Evolutionary conservation across 139 green algal species (phyloP).

Genomic region (Chlorella sorokiniana): DNA sequence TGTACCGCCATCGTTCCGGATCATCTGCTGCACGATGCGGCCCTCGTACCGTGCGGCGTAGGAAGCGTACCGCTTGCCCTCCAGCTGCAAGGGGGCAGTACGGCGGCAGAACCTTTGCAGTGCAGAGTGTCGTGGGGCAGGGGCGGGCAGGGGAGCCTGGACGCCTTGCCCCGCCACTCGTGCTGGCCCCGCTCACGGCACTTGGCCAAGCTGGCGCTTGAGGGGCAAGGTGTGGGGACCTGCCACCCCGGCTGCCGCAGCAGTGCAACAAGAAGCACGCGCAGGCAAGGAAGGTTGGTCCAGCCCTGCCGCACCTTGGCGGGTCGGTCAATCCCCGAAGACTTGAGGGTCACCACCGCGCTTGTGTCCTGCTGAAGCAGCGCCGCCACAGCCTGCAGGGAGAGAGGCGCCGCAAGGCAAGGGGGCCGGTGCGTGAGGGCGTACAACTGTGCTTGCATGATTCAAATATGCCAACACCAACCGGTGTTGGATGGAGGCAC

Average conservation of each 20-base stretch:
- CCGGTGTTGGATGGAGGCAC: too few species aligned
- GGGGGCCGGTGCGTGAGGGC: neutral
- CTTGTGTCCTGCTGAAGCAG: constrained; percentile 67
- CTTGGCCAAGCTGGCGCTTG: too few species aligned
- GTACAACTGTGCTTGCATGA: neutral
- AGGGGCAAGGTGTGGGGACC: too few species aligned
- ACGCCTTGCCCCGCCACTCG: neutral
- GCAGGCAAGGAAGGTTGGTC: too few species aligned
- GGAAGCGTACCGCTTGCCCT: constrained; percentile 77
- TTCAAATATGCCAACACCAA: neutral
- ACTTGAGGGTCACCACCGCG: constrained; percentile 79
- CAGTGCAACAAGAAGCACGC: neutral
- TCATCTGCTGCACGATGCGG: constrained; percentile 85
- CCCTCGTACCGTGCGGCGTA: constrained; percentile 88
- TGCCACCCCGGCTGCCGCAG: too few species aligned
- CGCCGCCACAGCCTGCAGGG: constrained; percentile 57
- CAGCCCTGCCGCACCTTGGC: constrained; percentile 11
- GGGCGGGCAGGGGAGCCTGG: neutral
- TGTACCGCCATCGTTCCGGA: constrained; percentile 76
- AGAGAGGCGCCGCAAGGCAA: neutral
- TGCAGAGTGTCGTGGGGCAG: neutral
- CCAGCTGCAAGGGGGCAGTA: constrained; percentile 53
- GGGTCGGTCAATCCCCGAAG: constrained; percentile 53
- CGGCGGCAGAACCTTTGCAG: neutral
- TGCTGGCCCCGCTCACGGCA: too few species aligned